These are phyloP conservation scores for Crithidia sp. DNA, from an alignment of 208 protist genomes.

Conservation along the genomic window DNA sequence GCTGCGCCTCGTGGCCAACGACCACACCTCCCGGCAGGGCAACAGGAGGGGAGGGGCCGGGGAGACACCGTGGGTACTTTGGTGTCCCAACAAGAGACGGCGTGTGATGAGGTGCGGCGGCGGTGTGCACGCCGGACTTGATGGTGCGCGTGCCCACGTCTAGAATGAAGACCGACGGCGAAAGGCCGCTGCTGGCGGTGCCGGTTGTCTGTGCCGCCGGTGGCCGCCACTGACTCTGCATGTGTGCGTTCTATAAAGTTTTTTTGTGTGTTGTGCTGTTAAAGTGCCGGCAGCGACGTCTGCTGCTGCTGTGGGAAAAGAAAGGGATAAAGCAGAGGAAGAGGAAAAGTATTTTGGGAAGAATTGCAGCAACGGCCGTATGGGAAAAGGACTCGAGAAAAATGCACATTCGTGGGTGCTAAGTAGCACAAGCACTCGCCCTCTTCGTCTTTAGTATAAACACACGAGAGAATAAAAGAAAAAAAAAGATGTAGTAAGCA, in stretches of 20 bases:
- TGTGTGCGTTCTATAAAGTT: background rate
- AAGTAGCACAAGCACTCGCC: too few species aligned
- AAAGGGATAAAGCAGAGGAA: too few species aligned
- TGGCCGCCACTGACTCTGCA: background rate
- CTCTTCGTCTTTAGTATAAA: background rate
- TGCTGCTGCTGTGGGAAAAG: too few species aligned
- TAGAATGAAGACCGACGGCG: conserved; percentile 37
- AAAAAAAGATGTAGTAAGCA: conserved; percentile 8
- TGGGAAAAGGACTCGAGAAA: too few species aligned
- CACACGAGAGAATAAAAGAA: background rate
- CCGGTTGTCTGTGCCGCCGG: background rate
- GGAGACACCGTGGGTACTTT: conserved; percentile 48
- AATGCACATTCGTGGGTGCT: too few species aligned
- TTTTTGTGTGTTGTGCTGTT: too few species aligned
- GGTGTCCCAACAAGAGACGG: conserved; percentile 41
- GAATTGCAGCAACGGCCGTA: too few species aligned
- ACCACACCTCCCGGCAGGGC: background rate
- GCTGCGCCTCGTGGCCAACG: conserved; percentile 25
- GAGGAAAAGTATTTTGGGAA: too few species aligned
- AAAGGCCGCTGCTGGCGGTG: background rate
- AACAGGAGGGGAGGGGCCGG: conserved; percentile 1
- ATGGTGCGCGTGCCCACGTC: conserved; percentile 57
- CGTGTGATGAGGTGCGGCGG: conserved; percentile 28
- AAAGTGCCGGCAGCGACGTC: too few species aligned
- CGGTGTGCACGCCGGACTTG: conserved; percentile 45